A percentile compares a stretch with the other conserved stretches of the same genome.
phyloP scores from a whole-genome alignment of 2,329 filamentous ascomycete species.

The Diaporthe destruens region DNA sequence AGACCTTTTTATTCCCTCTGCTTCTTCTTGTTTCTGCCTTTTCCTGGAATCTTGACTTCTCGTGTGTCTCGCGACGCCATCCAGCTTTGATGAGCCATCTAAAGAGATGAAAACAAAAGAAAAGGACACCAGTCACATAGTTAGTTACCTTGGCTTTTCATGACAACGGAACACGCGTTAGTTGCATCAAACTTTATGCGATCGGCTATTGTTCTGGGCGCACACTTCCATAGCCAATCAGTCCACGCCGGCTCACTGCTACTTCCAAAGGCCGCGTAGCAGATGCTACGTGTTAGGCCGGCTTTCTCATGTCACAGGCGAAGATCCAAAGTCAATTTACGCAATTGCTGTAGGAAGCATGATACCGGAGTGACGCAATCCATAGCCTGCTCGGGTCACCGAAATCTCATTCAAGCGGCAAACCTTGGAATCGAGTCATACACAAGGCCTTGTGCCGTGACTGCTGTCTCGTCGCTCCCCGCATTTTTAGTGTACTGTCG shows the following conservation, averaged over 20 bases:
- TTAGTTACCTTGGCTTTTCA: slow-evolving; percentile 6
- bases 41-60: slow-evolving; percentile 18
- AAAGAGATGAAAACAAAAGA: not conserved
- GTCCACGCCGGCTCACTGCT: not conserved
- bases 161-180: slow-evolving; percentile 29
- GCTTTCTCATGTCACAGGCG: slow-evolving; percentile 21
- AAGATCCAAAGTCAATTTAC: slow-evolving; percentile 19
- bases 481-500: not conserved
- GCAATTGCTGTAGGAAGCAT: slow-evolving; percentile 1
- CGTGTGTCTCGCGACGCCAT: slow-evolving; percentile 23
- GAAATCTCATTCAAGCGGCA: slow-evolving; percentile 11
- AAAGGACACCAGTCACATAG: not conserved
- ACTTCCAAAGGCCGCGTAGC: slow-evolving; percentile 9
- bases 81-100: not conserved
- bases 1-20: slow-evolving; percentile 14
- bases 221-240: not conserved
- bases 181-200: slow-evolving; percentile 16
- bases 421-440: slow-evolving; percentile 13
- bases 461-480: not conserved
- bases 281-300: slow-evolving; percentile 11
- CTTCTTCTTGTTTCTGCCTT: slow-evolving; percentile 22
- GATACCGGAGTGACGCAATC: slow-evolving; percentile 28
- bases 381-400: not conserved
- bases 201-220: slow-evolving; percentile 6
- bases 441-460: not conserved